Evolutionary conservation across 2,329 filamentous ascomycete genomes (phyloP).

Genomic region (Arthrobotrys megalospora): DNA sequence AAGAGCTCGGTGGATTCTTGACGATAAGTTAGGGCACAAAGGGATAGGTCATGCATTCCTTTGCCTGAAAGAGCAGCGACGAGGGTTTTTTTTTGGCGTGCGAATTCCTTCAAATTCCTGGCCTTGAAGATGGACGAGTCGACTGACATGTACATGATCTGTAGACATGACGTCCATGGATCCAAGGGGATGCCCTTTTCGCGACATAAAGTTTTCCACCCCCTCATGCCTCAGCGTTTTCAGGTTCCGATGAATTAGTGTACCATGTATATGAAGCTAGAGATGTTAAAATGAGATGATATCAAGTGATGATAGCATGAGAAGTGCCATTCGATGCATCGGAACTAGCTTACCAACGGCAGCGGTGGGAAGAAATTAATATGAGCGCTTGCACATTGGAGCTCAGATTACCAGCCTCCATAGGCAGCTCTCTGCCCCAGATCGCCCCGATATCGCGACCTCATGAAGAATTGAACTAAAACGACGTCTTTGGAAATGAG

Average conservation of each 20-base stretch:
- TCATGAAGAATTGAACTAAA: slow-evolving; percentile 2
- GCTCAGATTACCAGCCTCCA: not conserved
- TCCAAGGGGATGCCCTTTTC: slow-evolving; percentile 2
- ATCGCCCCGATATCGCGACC: slow-evolving; percentile 16
- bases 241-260: no score
- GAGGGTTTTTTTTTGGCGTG: no score
- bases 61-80: not conserved
- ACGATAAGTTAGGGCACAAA: not conserved
- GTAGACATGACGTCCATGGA: slow-evolving; percentile 24
- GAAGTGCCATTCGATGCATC: slow-evolving; percentile 12
- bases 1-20: not conserved
- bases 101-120: slow-evolving; percentile 2
- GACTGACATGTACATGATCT: slow-evolving; percentile 41
- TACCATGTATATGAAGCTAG: not conserved
- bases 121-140: not conserved
- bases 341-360: not conserved
- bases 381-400: not conserved
- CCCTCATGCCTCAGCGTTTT: not conserved
- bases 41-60: slow-evolving; percentile 6
- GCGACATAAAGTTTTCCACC: not conserved
- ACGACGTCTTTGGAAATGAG: not conserved
- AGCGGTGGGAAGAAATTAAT: not conserved
- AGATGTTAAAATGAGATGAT: not conserved
- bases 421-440: not conserved
- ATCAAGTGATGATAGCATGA: slow-evolving; percentile 53